phyloP scores from a whole-genome alignment of 2,329 filamentous ascomycete genomes.

The Colletotrichum aenigma region DNA sequence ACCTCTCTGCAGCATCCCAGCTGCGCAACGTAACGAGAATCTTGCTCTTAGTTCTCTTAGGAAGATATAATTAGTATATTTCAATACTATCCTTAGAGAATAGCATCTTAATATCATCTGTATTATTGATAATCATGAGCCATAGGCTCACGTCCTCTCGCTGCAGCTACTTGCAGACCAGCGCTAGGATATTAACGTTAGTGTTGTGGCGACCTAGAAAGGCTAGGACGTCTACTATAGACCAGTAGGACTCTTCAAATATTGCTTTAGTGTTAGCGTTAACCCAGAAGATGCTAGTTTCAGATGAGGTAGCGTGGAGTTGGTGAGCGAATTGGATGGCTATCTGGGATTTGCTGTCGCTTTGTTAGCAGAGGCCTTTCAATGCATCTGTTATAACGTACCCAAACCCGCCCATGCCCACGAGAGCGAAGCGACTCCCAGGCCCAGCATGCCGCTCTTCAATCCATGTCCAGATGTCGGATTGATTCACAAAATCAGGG shows the following conservation, averaged over 20 bases:
- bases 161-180: constrained; percentile 22
- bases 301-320: not conserved
- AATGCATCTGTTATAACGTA: not conserved
- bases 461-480: constrained; percentile 6
- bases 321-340: constrained; percentile 20
- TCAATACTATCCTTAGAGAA: not conserved
- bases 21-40: too few relatives aligned
- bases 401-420: constrained; percentile 21
- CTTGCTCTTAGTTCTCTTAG: too few relatives aligned
- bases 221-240: constrained; percentile 8
- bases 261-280: not conserved
- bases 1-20: too few relatives aligned
- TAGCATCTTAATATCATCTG: not conserved
- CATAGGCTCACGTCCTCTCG: constrained; percentile 15
- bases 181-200: not conserved
- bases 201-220: constrained; percentile 10
- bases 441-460: not conserved
- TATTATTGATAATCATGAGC: constrained; percentile 25
- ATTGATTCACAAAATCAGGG: constrained; percentile 12
- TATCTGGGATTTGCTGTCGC: constrained; percentile 22
- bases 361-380: not conserved
- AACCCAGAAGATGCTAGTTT: constrained; percentile 22
- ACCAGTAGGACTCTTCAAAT: constrained; percentile 18
- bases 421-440: not conserved
- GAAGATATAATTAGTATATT: too few relatives aligned